phyloP scores from a whole-genome alignment of 306 rosid species.

The Myrica gale region DNA sequence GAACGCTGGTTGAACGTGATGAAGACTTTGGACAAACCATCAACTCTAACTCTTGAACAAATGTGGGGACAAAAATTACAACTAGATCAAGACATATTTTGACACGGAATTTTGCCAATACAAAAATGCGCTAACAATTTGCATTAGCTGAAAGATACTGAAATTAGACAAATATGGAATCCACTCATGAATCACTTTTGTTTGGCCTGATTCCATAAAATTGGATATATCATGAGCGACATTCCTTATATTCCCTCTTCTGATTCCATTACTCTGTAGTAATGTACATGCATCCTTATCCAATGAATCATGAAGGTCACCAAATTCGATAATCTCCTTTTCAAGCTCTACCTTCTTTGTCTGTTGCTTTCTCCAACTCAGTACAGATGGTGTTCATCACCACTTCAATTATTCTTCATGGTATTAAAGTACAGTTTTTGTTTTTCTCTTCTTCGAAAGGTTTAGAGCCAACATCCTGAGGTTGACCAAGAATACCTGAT shows the following conservation, averaged over 20 bases:
- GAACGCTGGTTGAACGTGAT: no score
- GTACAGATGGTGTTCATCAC: slow-evolving; percentile 32
- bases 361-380: slow-evolving; percentile 41
- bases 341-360: slow-evolving; percentile 32
- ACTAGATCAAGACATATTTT: no score
- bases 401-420: slow-evolving; percentile 41
- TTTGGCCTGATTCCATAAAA: slow-evolving; percentile 26
- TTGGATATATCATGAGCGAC: slow-evolving; percentile 15
- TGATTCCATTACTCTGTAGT: slow-evolving; percentile 24
- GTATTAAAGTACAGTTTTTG: slow-evolving; percentile 23
- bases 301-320: slow-evolving; percentile 30
- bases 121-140: no score
- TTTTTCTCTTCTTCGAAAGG: slow-evolving; percentile 33
- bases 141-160: slow-evolving; percentile 35
- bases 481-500: slow-evolving; percentile 32
- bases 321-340: slow-evolving; percentile 33
- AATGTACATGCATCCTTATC: slow-evolving; percentile 23
- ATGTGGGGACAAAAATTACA: no score
- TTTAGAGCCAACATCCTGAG: slow-evolving; percentile 32
- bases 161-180: slow-evolving; percentile 38
- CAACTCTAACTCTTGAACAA: no score
- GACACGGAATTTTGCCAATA: no score
- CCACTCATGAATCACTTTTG: slow-evolving; percentile 23
- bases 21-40: no score
- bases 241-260: slow-evolving; percentile 29